These are phyloP conservation scores for Nothophaeocryptopus gaeumannii DNA, from an alignment of 2,329 filamentous ascomycete genomes.

Conservation along the genomic window DNA sequence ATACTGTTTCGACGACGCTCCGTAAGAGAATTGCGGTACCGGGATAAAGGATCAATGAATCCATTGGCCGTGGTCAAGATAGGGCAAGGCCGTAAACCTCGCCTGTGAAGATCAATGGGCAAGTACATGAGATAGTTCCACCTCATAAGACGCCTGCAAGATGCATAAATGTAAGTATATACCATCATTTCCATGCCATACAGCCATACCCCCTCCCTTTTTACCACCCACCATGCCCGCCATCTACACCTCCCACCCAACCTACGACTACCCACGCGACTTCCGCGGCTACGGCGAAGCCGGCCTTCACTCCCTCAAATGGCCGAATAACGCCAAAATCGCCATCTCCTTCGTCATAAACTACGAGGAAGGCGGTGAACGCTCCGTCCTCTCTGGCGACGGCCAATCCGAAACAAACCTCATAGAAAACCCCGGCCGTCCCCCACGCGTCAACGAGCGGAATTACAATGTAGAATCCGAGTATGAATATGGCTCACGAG, in stretches of 20 bases:
- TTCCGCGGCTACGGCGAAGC: slow-evolving; percentile 30
- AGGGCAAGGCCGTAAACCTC: no score
- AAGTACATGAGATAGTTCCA: no score
- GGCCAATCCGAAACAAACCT: slow-evolving; percentile 39
- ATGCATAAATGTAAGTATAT: no score
- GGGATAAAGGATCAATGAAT: no score
- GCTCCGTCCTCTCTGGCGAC: slow-evolving; percentile 41
- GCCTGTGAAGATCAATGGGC: no score
- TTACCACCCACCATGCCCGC: slow-evolving; percentile 19
- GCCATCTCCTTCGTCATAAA: slow-evolving; percentile 49
- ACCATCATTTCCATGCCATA: no score
- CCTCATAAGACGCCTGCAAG: no score
- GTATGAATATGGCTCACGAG: slow-evolving; percentile 52
- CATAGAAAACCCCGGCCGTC: slow-evolving; percentile 35
- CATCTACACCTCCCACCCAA: slow-evolving; percentile 20
- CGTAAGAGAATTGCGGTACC: no score
- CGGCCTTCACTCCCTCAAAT: slow-evolving; percentile 29
- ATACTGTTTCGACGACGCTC: no score
- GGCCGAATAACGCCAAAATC: slow-evolving; percentile 47
- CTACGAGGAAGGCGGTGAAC: slow-evolving; percentile 47
- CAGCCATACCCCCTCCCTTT: no score
- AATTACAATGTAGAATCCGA: slow-evolving; percentile 49
- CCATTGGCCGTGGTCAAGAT: no score
- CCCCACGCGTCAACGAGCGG: slow-evolving; percentile 30
- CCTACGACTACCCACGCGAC: slow-evolving; percentile 25